Base-by-base conservation (phyloP, 108 stramenopile genomes). In the Pseudonitzschia delicatissima region DNA sequence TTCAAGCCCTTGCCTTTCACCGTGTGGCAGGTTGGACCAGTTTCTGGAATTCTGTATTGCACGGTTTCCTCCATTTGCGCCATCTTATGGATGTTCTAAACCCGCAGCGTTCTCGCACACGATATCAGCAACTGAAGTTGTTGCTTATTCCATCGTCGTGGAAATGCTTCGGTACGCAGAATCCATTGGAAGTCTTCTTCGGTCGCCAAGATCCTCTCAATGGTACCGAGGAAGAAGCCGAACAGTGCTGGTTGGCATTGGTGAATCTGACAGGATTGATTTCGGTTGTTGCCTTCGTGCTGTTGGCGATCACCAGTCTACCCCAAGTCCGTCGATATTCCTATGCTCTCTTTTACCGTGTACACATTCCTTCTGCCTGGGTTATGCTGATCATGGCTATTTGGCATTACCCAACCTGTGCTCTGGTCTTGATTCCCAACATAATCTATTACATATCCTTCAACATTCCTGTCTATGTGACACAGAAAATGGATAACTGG, bases 401-500 rank as follows among this genome's bases (percentile, higher is more conserved):
- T 28, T 47, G 72, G 58, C 82, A 83, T 66, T 74, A 72, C 39
- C 62, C 60, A 18, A 63, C 63, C 25, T 66, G 77, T 48, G 72
- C 68, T 27, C 66, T 59, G 35, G 77, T 71, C 49, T 20, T 80
- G 40, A 62, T 63, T 28, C 82, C 82, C 13, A 68, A 73, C 36
- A 35, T 83, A 1, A 25, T 78, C 8, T 77, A 73, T 57, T 82
- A 82, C 35, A 11, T 77, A 20, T 76, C 64, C 8, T 29, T 49
- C 15, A 74, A 63, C 34, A 47, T 79, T 13, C 82, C 78, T 5
- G 40, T 68, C 17, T 50, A n/a, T 20, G 48, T 73, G 4, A 45
- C 66, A 60, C 35, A 34, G 17, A 21, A 45, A 4, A 45, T 58
- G 0, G 21, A 26, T 1, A 63, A 48, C 15, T 57, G 52, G 39